Evolutionary conservation across 345 rosid species (phyloP).

Genomic region (Populus ilicifolia): DNA sequence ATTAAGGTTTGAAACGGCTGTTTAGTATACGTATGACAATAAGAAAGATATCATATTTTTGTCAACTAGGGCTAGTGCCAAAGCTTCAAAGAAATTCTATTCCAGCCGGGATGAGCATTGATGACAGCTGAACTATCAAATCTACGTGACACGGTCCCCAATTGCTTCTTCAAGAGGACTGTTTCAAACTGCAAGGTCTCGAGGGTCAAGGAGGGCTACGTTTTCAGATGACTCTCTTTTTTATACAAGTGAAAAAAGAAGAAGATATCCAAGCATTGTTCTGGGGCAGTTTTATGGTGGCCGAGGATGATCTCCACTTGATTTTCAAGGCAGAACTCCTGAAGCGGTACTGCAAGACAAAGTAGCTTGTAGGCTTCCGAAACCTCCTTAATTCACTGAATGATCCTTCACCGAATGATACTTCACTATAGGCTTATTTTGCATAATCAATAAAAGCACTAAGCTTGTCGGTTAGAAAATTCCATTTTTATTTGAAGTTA

Average conservation of each 20-base stretch:
- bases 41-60: neutral
- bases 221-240: no score
- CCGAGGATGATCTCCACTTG: neutral
- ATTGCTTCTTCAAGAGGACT: neutral
- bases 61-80: neutral
- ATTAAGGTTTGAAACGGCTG: neutral
- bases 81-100: neutral
- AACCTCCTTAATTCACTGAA: neutral
- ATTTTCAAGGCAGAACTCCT: no score
- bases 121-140: constrained; percentile 14
- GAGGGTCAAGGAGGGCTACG: no score
- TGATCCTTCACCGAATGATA: neutral
- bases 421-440: no score
- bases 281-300: neutral
- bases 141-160: neutral
- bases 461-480: no score
- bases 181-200: neutral
- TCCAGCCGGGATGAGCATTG: constrained; percentile 3
- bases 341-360: no score
- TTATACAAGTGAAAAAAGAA: no score
- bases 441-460: no score
- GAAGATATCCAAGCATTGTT: neutral
- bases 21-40: neutral
- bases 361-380: no score
- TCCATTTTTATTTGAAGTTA: no score